Percentiles rank a stretch among this genome's conserved stretches.
phyloP scores from a whole-genome alignment of 225 moss, liverwort and hornwort species.

The Thuidium tamariscinum region DNA sequence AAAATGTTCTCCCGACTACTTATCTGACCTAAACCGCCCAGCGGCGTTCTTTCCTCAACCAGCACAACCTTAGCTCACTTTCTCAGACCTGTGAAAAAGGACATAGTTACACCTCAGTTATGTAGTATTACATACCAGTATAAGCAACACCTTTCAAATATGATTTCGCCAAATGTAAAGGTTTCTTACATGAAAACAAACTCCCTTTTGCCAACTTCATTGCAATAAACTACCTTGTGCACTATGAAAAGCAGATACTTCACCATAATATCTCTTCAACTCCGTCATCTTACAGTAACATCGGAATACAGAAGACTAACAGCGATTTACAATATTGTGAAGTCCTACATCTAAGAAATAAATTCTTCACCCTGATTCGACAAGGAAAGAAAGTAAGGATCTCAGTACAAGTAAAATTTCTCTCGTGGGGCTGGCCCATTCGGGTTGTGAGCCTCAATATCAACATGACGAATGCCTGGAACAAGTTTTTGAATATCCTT shows the following conservation, averaged over 20 bases:
- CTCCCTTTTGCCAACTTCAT: not conserved
- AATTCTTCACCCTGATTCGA: not conserved
- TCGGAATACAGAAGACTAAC: not conserved
- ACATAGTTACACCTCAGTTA: conserved; percentile 1
- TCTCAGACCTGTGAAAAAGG: conserved; percentile 36
- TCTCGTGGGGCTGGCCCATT: conserved; percentile 92
- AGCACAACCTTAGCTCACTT: conserved; percentile 17
- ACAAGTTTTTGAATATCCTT: conserved; percentile 86
- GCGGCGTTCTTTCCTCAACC: conserved; percentile 11
- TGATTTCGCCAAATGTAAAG: not conserved
- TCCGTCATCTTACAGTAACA: not conserved
- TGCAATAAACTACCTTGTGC: not conserved
- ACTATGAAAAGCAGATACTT: not conserved
- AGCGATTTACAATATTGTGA: not conserved
- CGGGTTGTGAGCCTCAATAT: conserved; percentile 98
- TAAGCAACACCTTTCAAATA: not conserved
- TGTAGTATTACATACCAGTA: not conserved
- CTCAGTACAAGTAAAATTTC: conserved; percentile 80
- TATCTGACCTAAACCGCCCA: conserved; percentile 12
- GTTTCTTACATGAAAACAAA: not conserved
- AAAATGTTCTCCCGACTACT: not conserved
- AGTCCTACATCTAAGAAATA: not conserved
- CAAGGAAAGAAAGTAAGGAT: conserved; percentile 14
- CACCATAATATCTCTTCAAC: not conserved
- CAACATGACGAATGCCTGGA: conserved; percentile 96